Evolutionary conservation across 371 early-diverging fungal species (phyloP).

Genomic region (Massospora cicadina): DNA sequence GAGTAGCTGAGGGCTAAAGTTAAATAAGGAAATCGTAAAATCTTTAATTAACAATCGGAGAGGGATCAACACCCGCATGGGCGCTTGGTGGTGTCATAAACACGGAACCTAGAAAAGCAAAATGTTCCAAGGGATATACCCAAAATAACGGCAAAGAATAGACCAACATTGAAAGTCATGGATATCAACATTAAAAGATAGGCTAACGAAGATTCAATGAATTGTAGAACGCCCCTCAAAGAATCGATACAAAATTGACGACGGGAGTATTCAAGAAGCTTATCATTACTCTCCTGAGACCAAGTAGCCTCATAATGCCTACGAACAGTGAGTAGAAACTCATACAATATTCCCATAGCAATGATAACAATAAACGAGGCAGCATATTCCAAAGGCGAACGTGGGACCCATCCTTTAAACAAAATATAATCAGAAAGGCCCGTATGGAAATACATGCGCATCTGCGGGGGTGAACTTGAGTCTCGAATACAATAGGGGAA

Average conservation of each 20-base stretch:
- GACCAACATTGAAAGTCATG: conserved; percentile 46
- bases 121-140: conserved; percentile 33
- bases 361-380: conserved; percentile 24
- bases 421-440: conserved; percentile 29
- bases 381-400: conserved; percentile 16
- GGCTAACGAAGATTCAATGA: conserved; percentile 22
- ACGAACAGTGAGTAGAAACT: conserved; percentile 18
- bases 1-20: too few species aligned
- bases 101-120: conserved; percentile 20
- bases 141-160: conserved; percentile 32
- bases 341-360: conserved; percentile 20
- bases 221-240: conserved; percentile 17
- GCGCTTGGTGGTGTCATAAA: conserved; percentile 5
- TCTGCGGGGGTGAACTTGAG: conserved; percentile 22
- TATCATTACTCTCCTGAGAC: conserved; percentile 13
- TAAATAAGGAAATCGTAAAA: too few species aligned
- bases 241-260: conserved; percentile 5
- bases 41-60: too few species aligned
- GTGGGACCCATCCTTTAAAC: conserved; percentile 25
- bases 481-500: conserved; percentile 11
- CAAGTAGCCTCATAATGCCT: conserved; percentile 18
- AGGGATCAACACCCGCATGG: conserved; percentile 11
- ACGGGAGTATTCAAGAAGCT: not conserved
- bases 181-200: conserved; percentile 40
- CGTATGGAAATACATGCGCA: conserved; percentile 47